Base-by-base conservation (phyloP, 208 protist species). In the Leishmania tarentolae region DNA sequence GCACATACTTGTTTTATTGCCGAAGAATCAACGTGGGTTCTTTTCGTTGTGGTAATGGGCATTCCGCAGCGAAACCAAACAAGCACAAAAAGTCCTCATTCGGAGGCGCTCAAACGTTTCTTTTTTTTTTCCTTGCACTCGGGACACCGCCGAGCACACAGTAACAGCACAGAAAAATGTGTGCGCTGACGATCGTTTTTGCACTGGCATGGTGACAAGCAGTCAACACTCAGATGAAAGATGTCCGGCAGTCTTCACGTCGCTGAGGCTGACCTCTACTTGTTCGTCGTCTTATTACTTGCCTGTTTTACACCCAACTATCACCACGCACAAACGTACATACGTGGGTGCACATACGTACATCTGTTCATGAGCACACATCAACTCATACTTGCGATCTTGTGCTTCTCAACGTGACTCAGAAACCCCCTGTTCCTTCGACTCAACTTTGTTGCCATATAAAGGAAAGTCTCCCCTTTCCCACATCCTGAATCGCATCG, bases 11-110 rank as follows among this genome's bases (percentile, higher is more conserved):
- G 69, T 52, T 71, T 71, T 28, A 37, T 42, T 73, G 69, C 46
- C 19, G 5, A 31, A 0, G 42, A 31, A 35, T 52, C 44, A 73
- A 53, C 69, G 69, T 37, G 69, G 28, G 13, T 24, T 35, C 21
- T 73, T 73, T 53, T 52, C 28, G 44, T 35, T 52, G 46, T 50
- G 24, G 69, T 73, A 73, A 52, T 52, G 37, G 69, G 44, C 69
- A 46, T 24, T 52, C 46, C 15, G 44, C 69, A 73, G 69, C 66
- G 28, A 46, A 71, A 71, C 2, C 37, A 42, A 46, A 46, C 31
- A 31, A 46, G 42, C 66, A 71, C 19, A 42, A 71, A 71, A 71
- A 46, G 66, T 17, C 31, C 42, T 40, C 1, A 28, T 37, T 17
- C 2, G 42, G 66, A 7, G 40, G 28, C 40, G 40, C 24, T 46